phyloP scores from a whole-genome alignment of 1,284 basidiomycete genomes.

The Boletus chippewaensis region DNA sequence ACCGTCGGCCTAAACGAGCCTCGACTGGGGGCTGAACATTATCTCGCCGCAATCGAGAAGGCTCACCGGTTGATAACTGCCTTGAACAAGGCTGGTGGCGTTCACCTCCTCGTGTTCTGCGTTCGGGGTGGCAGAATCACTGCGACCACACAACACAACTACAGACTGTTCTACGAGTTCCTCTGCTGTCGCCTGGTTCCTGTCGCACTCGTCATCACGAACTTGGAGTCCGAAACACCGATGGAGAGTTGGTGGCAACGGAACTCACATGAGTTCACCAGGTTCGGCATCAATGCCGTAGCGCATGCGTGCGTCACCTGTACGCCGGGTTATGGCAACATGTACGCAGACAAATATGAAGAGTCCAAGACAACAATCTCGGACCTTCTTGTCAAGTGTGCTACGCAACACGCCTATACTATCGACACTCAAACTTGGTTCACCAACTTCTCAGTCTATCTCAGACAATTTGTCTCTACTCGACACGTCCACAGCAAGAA shows the following conservation, averaged over 20 bases:
- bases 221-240: constrained; percentile 27
- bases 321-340: constrained; percentile 23
- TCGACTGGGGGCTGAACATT: constrained; percentile 22
- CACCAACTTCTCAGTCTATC: constrained; percentile 22
- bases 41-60: constrained; percentile 30
- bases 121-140: constrained; percentile 31
- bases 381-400: constrained; percentile 22
- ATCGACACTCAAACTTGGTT: constrained; percentile 27
- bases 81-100: constrained; percentile 22
- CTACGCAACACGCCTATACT: constrained; percentile 18
- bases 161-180: constrained; percentile 29
- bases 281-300: constrained; percentile 21
- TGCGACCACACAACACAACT: constrained; percentile 29
- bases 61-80: constrained; percentile 20
- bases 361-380: constrained; percentile 26
- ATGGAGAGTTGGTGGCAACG: constrained; percentile 29
- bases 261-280: constrained; percentile 25
- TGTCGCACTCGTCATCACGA: constrained; percentile 27
- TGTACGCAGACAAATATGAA: constrained; percentile 29
- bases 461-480: constrained; percentile 21
- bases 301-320: constrained; percentile 28
- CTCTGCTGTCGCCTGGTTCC: constrained; percentile 28
- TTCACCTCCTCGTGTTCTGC: constrained; percentile 31
- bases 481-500: constrained; percentile 21
- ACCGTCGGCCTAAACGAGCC: constrained; percentile 31